Evolutionary conservation across 805 yeast species (phyloP).

Genomic region (Jamesozyma jinghongensis): DNA sequence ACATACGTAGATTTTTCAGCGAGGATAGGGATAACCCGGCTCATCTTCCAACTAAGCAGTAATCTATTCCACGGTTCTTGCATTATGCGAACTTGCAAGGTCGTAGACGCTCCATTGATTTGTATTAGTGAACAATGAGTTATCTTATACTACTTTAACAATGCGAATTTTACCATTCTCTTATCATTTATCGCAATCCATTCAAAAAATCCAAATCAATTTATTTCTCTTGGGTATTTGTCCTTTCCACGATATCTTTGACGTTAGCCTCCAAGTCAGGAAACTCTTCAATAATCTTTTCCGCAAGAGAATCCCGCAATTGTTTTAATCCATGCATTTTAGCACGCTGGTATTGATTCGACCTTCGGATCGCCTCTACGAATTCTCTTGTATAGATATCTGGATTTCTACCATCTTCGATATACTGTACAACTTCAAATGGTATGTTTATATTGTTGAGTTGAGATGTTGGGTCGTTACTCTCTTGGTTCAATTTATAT

Average conservation of each 20-base stretch:
- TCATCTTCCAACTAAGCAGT: too few relatives aligned
- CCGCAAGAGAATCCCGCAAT: slow-evolving; percentile 58
- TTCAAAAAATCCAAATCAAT: too few relatives aligned
- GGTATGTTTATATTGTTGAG: slow-evolving; percentile 49
- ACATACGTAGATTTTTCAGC: too few relatives aligned
- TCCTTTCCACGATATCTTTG: slow-evolving; percentile 42
- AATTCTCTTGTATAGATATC: slow-evolving; percentile 96
- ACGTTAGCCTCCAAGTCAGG: slow-evolving; percentile 62
- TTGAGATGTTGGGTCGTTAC: slow-evolving; percentile 26
- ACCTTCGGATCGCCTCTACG: slow-evolving; percentile 83
- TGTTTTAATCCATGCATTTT: slow-evolving; percentile 61
- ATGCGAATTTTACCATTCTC: too few relatives aligned
- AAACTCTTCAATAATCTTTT: slow-evolving; percentile 62
- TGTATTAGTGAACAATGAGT: too few relatives aligned
- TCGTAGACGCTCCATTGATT: too few relatives aligned
- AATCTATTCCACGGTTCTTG: too few relatives aligned
- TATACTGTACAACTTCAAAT: slow-evolving; percentile 77
- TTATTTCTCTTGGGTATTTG: slow-evolving; percentile 7
- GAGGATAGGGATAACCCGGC: too few relatives aligned
- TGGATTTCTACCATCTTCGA: slow-evolving; percentile 95
- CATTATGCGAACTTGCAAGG: too few relatives aligned
- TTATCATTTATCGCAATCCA: too few relatives aligned
- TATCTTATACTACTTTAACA: too few relatives aligned
- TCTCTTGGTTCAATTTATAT: slow-evolving; percentile 24
- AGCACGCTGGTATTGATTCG: slow-evolving; percentile 82